phyloP scores from a whole-genome alignment of 768 basidiomycete genomes.

The Tubosaeta brunneosetosa region DNA sequence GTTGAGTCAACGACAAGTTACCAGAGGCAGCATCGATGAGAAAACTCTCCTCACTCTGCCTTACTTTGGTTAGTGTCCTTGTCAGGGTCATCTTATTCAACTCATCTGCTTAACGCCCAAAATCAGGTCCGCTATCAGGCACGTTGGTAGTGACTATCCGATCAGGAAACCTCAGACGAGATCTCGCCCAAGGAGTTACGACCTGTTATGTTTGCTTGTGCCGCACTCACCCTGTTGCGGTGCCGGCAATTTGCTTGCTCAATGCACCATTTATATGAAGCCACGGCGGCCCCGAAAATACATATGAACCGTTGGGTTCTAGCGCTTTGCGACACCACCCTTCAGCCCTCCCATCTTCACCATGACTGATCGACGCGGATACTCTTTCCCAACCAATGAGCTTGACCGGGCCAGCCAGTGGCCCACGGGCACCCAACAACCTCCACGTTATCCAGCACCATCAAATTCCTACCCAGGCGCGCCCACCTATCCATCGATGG shows the following conservation, averaged over 20 bases:
- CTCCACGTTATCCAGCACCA: conserved; percentile 22
- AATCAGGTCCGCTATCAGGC: conserved; percentile 32
- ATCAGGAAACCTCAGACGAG: conserved; percentile 24
- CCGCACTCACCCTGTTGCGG: conserved; percentile 29
- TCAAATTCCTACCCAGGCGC: conserved; percentile 20
- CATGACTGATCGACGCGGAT: conserved; percentile 31
- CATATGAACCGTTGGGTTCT: conserved; percentile 29
- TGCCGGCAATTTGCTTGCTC: conserved; percentile 30
- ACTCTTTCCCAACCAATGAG: conserved; percentile 20
- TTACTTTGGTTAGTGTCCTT: conserved; percentile 30
- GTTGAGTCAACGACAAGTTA: conserved; percentile 14
- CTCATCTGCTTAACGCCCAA: conserved; percentile 14
- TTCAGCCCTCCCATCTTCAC: conserved; percentile 4
- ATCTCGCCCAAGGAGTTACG: conserved; percentile 29
- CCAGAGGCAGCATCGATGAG: conserved; percentile 15
- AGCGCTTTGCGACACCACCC: conserved; percentile 7
- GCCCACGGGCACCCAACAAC: conserved; percentile 16
- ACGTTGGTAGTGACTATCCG: conserved; percentile 21
- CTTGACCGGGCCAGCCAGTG: conserved; percentile 22
- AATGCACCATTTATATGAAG: conserved; percentile 23
- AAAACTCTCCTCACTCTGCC: conserved; percentile 17
- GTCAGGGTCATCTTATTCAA: conserved; percentile 26
- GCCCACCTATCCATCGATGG: conserved; percentile 18
- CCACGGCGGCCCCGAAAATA: conserved; percentile 29
- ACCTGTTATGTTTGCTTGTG: conserved; percentile 26